Percentiles rank a stretch among this genome's conserved stretches.
Evolutionary conservation across 202 grass and related monocot genomes (phyloP).

Genomic region (Eragrostis tef): DNA sequence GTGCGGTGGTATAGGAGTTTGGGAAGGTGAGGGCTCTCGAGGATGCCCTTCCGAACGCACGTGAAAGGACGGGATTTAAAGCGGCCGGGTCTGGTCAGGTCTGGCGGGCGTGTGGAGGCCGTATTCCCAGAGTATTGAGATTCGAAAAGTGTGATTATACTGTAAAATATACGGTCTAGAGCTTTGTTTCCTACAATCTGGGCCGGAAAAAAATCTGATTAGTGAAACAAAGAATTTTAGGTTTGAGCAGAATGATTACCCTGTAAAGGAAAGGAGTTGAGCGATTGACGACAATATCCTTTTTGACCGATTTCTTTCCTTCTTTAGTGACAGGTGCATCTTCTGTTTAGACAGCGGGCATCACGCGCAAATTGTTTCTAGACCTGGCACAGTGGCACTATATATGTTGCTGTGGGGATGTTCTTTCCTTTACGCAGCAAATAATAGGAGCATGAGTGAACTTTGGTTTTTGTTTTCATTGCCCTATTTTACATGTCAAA

Average conservation of each 20-base stretch:
- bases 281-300: background rate
- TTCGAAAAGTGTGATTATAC: background rate
- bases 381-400: background rate
- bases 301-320: background rate
- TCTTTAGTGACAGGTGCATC: background rate
- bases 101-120: constrained; percentile 8
- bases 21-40: constrained; percentile 46
- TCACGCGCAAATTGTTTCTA: background rate
- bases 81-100: background rate
- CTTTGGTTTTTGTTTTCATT: too few species aligned
- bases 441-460: background rate
- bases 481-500: too few species aligned
- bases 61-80: constrained; percentile 56
- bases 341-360: background rate
- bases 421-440: too few species aligned
- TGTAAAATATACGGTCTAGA: background rate
- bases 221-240: background rate
- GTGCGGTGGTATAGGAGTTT: constrained; percentile 18
- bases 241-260: background rate
- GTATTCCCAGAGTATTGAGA: background rate
- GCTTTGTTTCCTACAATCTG: background rate
- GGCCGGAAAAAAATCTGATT: background rate
- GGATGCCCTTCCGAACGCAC: constrained; percentile 52
- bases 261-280: background rate
- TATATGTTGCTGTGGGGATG: background rate